Conservation (phyloP, 441 rosid species). For the Capsella rubella region DNA sequence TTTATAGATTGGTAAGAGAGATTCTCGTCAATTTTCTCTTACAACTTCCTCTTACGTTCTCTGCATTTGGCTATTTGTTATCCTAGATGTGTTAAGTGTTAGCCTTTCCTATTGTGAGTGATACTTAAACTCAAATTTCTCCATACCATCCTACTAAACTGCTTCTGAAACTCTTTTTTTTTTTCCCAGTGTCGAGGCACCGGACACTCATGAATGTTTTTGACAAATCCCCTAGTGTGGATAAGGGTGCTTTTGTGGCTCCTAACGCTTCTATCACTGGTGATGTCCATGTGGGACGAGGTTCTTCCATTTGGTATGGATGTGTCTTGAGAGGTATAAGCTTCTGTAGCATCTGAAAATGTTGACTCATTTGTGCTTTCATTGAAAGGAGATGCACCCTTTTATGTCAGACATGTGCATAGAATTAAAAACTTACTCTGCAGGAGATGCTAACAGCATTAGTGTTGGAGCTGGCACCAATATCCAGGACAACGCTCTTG, state of each 20-base stretch:
- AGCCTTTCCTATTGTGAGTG: not conserved
- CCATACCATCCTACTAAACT: constrained; percentile 4
- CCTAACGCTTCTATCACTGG: constrained; percentile 76
- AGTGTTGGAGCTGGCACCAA: constrained; percentile 73
- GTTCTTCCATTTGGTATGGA: constrained; percentile 82
- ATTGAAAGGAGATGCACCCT: not conserved
- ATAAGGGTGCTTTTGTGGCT: constrained; percentile 69
- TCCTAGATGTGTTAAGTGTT: not conserved
- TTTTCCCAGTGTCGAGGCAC: constrained; percentile 68
- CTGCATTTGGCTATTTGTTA: not conserved
- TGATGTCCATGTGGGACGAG: constrained; percentile 67
- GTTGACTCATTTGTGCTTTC: constrained; percentile 25
- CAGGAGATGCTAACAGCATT: constrained; percentile 80
- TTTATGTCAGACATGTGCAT: constrained; percentile 11
- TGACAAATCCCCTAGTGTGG: constrained; percentile 65
- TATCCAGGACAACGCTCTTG: constrained; percentile 75
- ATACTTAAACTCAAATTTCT: not conserved
- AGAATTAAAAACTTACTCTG: not conserved
- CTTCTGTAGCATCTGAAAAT: not conserved
- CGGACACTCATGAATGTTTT: constrained; percentile 72
- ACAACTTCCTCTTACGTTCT: not conserved
- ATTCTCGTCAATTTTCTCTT: not conserved
- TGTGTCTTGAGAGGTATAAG: constrained; percentile 67
- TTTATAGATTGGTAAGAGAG: not conserved
- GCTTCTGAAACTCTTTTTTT: constrained; percentile 11